phyloP scores from a whole-genome alignment of 345 rosid species.

The Populus tremula region DNA sequence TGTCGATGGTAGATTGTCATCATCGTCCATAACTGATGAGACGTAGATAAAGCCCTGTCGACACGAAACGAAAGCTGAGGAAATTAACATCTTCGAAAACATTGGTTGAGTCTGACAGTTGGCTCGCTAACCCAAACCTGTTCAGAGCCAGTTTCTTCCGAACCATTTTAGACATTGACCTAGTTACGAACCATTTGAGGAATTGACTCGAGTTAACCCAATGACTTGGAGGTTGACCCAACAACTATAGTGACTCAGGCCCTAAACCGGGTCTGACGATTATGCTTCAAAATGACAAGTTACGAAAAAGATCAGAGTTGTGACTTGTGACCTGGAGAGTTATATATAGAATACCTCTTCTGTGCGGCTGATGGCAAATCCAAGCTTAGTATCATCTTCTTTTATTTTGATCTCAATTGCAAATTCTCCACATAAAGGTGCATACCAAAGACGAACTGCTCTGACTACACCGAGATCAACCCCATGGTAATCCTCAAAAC shows the following conservation, averaged over 20 bases:
- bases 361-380: conserved; percentile 96
- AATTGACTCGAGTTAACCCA: too few relatives aligned
- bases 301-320: not conserved
- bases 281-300: too few relatives aligned
- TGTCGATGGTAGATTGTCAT: conserved; percentile 58
- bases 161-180: too few relatives aligned
- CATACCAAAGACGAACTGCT: conserved; percentile 90
- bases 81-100: not conserved
- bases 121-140: too few relatives aligned
- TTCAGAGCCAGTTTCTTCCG: too few relatives aligned
- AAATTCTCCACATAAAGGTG: conserved; percentile 68
- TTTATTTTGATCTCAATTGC: conserved; percentile 63
- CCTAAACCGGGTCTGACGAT: too few relatives aligned
- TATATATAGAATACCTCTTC: conserved; percentile 61
- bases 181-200: too few relatives aligned
- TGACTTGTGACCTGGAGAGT: not conserved
- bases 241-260: too few relatives aligned
- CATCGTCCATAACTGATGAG: conserved; percentile 69
- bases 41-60: conserved; percentile 86
- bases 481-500: conserved; percentile 97
- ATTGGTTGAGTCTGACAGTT: too few relatives aligned
- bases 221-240: too few relatives aligned
- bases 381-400: conserved; percentile 81
- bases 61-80: not conserved
- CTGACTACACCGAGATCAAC: conserved; percentile 95